Evolutionary conservation across 345 rosid genomes (phyloP).

Genomic region (Euclidium syriacum): DNA sequence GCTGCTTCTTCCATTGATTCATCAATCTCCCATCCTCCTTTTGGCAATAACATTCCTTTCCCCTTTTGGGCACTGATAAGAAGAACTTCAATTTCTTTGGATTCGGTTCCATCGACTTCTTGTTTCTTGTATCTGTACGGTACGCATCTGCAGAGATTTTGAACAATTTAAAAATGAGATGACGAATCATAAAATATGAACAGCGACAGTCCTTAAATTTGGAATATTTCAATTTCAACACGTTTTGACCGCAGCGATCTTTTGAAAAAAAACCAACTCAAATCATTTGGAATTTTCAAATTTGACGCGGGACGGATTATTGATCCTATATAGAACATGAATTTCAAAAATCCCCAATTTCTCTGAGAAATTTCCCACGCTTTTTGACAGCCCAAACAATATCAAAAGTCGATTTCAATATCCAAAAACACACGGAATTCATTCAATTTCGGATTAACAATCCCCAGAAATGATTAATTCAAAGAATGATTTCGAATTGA

Average conservation of each 20-base stretch:
- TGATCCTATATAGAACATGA: not conserved
- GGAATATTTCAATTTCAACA: not conserved
- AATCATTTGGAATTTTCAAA: not conserved
- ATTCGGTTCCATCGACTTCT: not conserved
- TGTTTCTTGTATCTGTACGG: constrained; percentile 50
- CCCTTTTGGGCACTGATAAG: constrained; percentile 52
- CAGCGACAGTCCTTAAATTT: not conserved
- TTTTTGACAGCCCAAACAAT: not conserved
- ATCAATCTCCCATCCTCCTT: constrained; percentile 66
- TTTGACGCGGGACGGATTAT: not conserved
- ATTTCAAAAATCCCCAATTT: not conserved
- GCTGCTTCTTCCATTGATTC: constrained; percentile 55
- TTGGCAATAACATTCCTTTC: constrained; percentile 50
- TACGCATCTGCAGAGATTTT: constrained; percentile 41
- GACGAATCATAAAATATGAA: not conserved
- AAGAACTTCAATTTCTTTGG: constrained; percentile 41
- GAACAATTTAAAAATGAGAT: not conserved
- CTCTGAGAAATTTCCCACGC: not conserved
- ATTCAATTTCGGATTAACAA: not conserved
- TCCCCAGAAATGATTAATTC: not conserved
- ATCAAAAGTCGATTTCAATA: not conserved
- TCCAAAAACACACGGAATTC: not conserved
- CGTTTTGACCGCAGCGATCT: not conserved
- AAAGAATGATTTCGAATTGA: not conserved
- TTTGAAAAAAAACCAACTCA: not conserved